phyloP scores from a whole-genome alignment of 257 asterid genomes.

The Penstemon newberryi region DNA sequence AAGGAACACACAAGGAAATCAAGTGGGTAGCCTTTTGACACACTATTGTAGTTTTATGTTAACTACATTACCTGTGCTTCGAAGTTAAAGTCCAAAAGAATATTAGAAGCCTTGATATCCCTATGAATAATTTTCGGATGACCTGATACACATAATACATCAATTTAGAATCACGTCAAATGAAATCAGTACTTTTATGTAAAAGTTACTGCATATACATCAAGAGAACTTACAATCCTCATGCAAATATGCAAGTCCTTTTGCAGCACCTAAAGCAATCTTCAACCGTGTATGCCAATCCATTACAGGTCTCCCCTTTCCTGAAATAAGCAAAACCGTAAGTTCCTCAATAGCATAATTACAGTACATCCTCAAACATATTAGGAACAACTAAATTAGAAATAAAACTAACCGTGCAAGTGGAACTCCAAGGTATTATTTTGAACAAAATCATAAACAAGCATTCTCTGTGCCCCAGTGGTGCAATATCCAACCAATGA shows the following conservation, averaged over 20 bases:
- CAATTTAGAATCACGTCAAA: slow-evolving; percentile 7
- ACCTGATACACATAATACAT: slow-evolving; percentile 43
- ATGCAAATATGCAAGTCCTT: slow-evolving; percentile 61
- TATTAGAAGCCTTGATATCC: slow-evolving; percentile 89
- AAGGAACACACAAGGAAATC: not conserved
- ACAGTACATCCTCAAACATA: not conserved
- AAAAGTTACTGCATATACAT: not conserved
- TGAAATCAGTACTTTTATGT: not conserved
- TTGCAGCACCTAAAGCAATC: slow-evolving; percentile 65
- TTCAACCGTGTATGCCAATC: slow-evolving; percentile 50
- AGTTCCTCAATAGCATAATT: slow-evolving; percentile 6
- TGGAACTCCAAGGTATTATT: slow-evolving; percentile 80
- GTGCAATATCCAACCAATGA: slow-evolving; percentile 96
- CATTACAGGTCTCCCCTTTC: slow-evolving; percentile 53
- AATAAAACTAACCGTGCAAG: slow-evolving; percentile 59
- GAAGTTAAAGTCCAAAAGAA: slow-evolving; percentile 77
- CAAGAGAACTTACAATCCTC: slow-evolving; percentile 54
- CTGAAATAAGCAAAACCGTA: slow-evolving; percentile 28
- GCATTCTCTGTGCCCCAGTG: slow-evolving; percentile 67
- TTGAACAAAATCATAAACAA: slow-evolving; percentile 84
- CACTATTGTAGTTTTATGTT: not conserved
- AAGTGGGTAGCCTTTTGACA: not conserved
- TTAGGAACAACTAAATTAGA: not conserved
- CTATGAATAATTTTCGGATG: slow-evolving; percentile 93
- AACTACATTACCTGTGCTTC: slow-evolving; percentile 71